Percentiles rank a stretch among this genome's conserved stretches.
Conservation (phyloP, 495 filamentous ascomycete species). For the Tuber indicum region DNA sequence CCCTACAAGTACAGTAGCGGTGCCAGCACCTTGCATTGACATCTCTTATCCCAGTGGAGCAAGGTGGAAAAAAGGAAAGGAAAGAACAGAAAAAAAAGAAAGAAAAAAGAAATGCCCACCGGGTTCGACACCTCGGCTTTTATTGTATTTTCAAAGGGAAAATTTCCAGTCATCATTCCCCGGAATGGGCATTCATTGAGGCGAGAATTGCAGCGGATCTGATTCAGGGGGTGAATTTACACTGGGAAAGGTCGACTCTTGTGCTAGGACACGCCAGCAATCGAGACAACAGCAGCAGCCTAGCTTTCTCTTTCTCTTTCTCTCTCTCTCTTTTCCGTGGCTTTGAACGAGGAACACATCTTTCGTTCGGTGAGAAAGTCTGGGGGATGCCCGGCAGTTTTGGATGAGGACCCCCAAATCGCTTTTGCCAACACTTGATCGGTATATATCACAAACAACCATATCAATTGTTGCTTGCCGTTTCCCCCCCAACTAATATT, state of each 20-base stretch:
- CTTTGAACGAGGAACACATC: neutral
- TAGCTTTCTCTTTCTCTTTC: neutral
- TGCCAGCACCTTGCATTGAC: constrained; percentile 1
- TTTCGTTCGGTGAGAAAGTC: neutral
- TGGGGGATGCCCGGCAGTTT: neutral
- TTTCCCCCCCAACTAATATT: neutral
- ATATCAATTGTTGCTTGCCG: neutral
- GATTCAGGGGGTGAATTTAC: constrained; percentile 1
- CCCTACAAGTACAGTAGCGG: neutral
- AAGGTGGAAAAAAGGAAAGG: neutral
- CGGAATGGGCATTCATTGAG: neutral
- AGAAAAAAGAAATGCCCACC: neutral
- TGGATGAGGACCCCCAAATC: neutral
- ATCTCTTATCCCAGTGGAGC: neutral
- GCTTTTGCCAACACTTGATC: neutral
- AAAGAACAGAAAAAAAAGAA: neutral
- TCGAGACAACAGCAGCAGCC: neutral
- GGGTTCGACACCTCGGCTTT: neutral
- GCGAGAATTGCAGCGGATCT: constrained; percentile 1
- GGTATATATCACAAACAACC: neutral
- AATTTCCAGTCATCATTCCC: neutral
- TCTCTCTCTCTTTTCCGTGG: neutral
- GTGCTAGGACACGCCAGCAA: neutral
- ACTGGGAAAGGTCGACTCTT: neutral
- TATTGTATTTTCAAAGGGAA: neutral